Conservation (phyloP, 371 early-diverging fungal species). For the Coemansia sp. region DNA sequence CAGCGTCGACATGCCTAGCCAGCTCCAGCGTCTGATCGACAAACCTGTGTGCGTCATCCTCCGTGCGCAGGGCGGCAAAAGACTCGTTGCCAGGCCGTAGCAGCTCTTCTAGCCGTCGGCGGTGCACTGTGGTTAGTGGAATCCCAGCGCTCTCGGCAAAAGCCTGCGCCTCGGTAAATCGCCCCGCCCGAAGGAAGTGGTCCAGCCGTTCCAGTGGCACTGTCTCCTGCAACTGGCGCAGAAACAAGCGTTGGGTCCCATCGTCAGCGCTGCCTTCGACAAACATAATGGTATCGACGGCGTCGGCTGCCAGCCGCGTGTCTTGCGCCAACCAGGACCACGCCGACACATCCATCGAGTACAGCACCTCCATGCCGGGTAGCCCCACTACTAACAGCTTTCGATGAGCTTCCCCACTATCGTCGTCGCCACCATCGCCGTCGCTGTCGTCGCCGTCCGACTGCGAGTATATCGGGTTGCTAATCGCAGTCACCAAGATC, state of each 20-base stretch:
- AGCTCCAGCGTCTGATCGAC: constrained; percentile 31
- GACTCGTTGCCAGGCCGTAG: too few species aligned
- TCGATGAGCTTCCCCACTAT: constrained; percentile 4
- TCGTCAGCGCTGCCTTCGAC: constrained; percentile 23
- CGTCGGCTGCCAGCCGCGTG: constrained; percentile 12
- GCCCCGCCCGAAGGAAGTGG: constrained; percentile 41
- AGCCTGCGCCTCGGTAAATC: constrained; percentile 50
- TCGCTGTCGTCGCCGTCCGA: too few species aligned
- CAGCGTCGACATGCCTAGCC: constrained; percentile 17
- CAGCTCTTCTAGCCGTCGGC: constrained; percentile 37
- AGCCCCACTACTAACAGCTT: constrained; percentile 27
- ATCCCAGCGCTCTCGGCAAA: constrained; percentile 49
- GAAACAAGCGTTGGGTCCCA: constrained; percentile 9
- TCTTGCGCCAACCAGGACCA: constrained; percentile 37
- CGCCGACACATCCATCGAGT: constrained; percentile 23
- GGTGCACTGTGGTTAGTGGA: constrained; percentile 41
- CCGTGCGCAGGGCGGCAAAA: too few species aligned
- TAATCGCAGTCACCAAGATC: constrained; percentile 15
- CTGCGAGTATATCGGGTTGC: constrained; percentile 10
- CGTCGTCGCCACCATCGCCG: not conserved
- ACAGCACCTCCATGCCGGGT: constrained; percentile 15
- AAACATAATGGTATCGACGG: constrained; percentile 33
- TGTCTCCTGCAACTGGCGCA: constrained; percentile 41
- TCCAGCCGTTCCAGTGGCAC: constrained; percentile 48
- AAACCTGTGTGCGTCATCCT: too few species aligned